These are phyloP conservation scores for Blastocystis sp. DNA, from an alignment of 352 stramenopile genomes.

Conservation along the genomic window DNA sequence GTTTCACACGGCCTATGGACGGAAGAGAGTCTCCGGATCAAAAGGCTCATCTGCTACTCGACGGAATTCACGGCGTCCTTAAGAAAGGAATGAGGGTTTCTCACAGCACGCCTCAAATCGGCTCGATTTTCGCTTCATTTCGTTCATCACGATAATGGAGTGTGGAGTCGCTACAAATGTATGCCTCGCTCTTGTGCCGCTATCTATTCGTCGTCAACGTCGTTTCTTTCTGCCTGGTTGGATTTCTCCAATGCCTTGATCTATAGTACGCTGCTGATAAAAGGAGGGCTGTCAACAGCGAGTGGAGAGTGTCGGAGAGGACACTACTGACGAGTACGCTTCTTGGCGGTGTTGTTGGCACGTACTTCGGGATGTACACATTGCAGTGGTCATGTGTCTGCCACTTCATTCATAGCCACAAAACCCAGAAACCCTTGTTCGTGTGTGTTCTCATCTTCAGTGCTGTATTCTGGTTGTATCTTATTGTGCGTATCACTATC, in stretches of 20 bases:
- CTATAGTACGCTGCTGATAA: conserved; percentile 19
- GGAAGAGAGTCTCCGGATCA: not conserved
- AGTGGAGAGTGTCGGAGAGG: conserved; percentile 12
- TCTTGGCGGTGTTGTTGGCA: conserved; percentile 9
- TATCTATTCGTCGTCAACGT: not conserved
- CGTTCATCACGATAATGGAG: not conserved
- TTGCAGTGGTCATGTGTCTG: not conserved
- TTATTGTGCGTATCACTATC: conserved; percentile 3
- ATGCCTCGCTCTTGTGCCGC: not conserved
- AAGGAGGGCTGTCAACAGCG: not conserved
- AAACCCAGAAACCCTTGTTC: conserved; percentile 22
- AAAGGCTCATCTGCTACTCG: not conserved
- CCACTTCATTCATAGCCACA: conserved; percentile 1
- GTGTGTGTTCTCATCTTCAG: not conserved
- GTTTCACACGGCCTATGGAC: not conserved
- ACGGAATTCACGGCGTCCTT: not conserved
- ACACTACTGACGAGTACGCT: not conserved
- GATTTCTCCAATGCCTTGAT: not conserved
- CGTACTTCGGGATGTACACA: not conserved
- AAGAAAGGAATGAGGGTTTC: not conserved
- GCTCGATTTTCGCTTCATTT: not conserved
- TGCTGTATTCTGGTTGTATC: not conserved
- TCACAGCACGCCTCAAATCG: not conserved
- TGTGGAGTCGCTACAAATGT: not conserved
- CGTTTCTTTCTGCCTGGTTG: not conserved